A percentile compares a stretch with the other conserved stretches of the same genome.
Evolutionary conservation across 2,329 filamentous ascomycete species (phyloP).

Genomic region (Dactylellina drechsleri): DNA sequence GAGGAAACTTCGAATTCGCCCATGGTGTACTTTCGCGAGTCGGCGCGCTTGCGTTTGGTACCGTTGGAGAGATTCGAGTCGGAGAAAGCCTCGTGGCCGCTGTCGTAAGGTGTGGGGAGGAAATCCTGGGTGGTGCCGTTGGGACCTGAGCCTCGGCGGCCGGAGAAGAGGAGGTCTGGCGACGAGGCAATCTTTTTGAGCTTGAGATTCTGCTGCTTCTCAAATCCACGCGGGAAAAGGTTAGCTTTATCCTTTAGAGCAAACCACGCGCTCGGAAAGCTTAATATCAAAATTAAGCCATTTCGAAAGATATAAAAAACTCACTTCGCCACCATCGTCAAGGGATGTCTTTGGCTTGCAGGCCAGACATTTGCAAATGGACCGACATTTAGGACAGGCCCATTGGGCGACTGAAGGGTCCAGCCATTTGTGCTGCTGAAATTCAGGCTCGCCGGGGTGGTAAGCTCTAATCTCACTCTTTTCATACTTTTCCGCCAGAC

Average conservation of each 20-base stretch:
- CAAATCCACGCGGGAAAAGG: too few species aligned
- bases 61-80: slow-evolving; percentile 53
- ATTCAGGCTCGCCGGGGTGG: slow-evolving; percentile 48
- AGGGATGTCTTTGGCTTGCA: slow-evolving; percentile 49
- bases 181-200: slow-evolving; percentile 51
- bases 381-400: slow-evolving; percentile 49
- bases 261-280: too few species aligned
- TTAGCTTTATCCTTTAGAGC: slow-evolving; percentile 4
- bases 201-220: slow-evolving; percentile 32
- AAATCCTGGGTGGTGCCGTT: slow-evolving; percentile 48
- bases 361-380: slow-evolving; percentile 50
- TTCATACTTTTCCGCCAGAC: slow-evolving; percentile 50
- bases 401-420: slow-evolving; percentile 39
- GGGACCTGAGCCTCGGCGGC: slow-evolving; percentile 41
- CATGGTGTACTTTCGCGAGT: slow-evolving; percentile 51
- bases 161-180: slow-evolving; percentile 35
- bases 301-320: slow-evolving; percentile 2
- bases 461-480: slow-evolving; percentile 47
- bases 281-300: not conserved
- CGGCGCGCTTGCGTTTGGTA: slow-evolving; percentile 47
- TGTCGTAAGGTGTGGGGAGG: slow-evolving; percentile 51
- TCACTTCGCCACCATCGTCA: slow-evolving; percentile 45
- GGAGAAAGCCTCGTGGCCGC: slow-evolving; percentile 51
- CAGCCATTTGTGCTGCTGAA: slow-evolving; percentile 45
- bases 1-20: slow-evolving; percentile 44